Percentiles rank a stretch among this genome's conserved stretches.
Evolutionary conservation across 305 asterid species (phyloP).

Genomic region (Fraxinus ornus): DNA sequence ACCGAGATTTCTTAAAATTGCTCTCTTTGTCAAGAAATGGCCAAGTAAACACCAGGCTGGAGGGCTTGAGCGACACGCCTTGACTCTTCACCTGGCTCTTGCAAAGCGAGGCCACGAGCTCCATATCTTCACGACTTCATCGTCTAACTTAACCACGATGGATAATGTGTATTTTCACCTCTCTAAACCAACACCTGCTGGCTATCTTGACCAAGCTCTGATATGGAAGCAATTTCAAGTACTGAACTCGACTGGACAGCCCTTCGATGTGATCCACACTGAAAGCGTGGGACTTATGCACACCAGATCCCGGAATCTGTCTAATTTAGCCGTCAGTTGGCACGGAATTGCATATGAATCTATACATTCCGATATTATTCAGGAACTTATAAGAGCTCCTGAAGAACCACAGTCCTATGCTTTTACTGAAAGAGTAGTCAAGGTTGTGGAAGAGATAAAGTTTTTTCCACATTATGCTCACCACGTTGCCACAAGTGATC

Average conservation of each 20-base stretch:
- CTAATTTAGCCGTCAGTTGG: constrained; percentile 69
- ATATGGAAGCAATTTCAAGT: constrained; percentile 58
- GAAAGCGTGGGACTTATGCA: constrained; percentile 77
- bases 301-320: constrained; percentile 48
- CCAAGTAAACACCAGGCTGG: constrained; percentile 54
- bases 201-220: constrained; percentile 65
- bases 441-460: constrained; percentile 65
- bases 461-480: constrained; percentile 65
- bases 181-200: constrained; percentile 58
- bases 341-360: constrained; percentile 79
- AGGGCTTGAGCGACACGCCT: constrained; percentile 78
- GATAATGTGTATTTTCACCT: constrained; percentile 48
- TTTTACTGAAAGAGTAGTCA: constrained; percentile 41
- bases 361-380: constrained; percentile 75
- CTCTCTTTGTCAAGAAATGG: constrained; percentile 81
- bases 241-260: constrained; percentile 42
- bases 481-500: constrained; percentile 81
- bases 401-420: constrained; percentile 30
- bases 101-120: constrained; percentile 71
- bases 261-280: constrained; percentile 64
- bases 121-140: constrained; percentile 66
- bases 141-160: constrained; percentile 28
- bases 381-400: constrained; percentile 48
- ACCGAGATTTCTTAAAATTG: constrained; percentile 46
- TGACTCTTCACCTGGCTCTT: constrained; percentile 59